phyloP scores from a whole-genome alignment of 1,284 basidiomycete species.

The Microbotryum saponariae region DNA sequence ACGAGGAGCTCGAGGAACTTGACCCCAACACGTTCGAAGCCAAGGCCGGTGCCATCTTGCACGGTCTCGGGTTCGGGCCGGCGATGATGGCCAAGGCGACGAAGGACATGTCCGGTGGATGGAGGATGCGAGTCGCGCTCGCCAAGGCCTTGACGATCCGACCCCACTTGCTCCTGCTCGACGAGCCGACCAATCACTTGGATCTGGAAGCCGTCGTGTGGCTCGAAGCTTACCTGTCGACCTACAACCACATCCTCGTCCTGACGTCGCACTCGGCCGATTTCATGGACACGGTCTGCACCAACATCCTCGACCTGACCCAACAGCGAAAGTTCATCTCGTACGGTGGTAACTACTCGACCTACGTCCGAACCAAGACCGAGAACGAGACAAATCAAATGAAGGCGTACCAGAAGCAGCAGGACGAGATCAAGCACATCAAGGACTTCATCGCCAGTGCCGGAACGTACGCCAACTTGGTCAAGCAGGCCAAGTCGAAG shows the following conservation, averaged over 20 bases:
- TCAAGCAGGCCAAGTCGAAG: constrained; percentile 98
- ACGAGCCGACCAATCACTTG: constrained; percentile 52
- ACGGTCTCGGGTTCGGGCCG: constrained; percentile 88
- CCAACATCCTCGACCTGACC: constrained; percentile 96
- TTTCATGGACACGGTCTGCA: constrained; percentile 96
- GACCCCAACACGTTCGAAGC: constrained; percentile 92
- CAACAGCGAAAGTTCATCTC: constrained; percentile 60
- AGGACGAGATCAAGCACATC: constrained; percentile 96
- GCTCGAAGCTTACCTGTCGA: constrained; percentile 95
- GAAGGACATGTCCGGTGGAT: constrained; percentile 97
- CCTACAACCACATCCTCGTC: constrained; percentile 96
- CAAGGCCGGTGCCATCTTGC: constrained; percentile 90
- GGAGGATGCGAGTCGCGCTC: constrained; percentile 97
- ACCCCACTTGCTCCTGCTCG: constrained; percentile 85
- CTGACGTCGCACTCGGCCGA: constrained; percentile 95
- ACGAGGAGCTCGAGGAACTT: constrained; percentile 95
- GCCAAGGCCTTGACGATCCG: constrained; percentile 94
- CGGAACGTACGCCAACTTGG: constrained; percentile 97
- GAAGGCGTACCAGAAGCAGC: constrained; percentile 98
- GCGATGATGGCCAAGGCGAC: constrained; percentile 95
- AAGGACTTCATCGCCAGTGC: constrained; percentile 96
- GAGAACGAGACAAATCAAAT: constrained; percentile 99
- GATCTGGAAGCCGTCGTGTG: constrained; percentile 94
- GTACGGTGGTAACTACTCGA: constrained; percentile 94
- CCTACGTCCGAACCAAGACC: constrained; percentile 87